These are phyloP conservation scores for Leccinum subspadiceum DNA, from an alignment of 1,284 basidiomycete genomes.

Conservation along the genomic window DNA sequence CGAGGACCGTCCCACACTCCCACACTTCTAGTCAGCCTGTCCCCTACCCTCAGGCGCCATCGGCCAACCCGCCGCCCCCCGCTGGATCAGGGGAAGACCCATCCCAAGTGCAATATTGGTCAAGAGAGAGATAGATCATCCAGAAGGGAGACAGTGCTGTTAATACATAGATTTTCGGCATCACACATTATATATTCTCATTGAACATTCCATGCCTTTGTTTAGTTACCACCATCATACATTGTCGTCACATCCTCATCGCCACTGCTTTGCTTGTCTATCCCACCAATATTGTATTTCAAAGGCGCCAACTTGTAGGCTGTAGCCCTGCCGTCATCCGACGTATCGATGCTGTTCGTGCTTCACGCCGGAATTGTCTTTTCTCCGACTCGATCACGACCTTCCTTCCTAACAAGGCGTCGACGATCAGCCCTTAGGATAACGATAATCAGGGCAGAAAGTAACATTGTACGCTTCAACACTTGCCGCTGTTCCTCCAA, in stretches of 20 bases:
- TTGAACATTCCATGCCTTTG: slow-evolving; percentile 4
- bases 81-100: slow-evolving; percentile 28
- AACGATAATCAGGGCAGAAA: slow-evolving; percentile 18
- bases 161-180: slow-evolving; percentile 22
- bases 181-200: slow-evolving; percentile 9
- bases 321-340: slow-evolving; percentile 16
- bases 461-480: neutral
- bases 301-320: slow-evolving; percentile 8
- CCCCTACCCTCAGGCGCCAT: slow-evolving; percentile 24
- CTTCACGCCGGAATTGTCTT: slow-evolving; percentile 23
- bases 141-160: slow-evolving; percentile 12
- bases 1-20: slow-evolving; percentile 10
- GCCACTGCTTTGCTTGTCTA: slow-evolving; percentile 12
- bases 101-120: slow-evolving; percentile 33
- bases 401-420: slow-evolving; percentile 22
- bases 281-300: slow-evolving; percentile 22
- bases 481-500: neutral
- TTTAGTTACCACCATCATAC: slow-evolving; percentile 8
- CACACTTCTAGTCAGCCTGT: slow-evolving; percentile 18
- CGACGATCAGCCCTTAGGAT: slow-evolving; percentile 12
- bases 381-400: slow-evolving; percentile 6
- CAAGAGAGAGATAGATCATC: slow-evolving; percentile 21
- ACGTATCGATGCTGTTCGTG: slow-evolving; percentile 1
- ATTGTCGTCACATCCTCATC: slow-evolving; percentile 13
- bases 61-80: slow-evolving; percentile 22